phyloP scores from a whole-genome alignment of 768 basidiomycete species.

The Xerocomus brunneocitrinus region DNA sequence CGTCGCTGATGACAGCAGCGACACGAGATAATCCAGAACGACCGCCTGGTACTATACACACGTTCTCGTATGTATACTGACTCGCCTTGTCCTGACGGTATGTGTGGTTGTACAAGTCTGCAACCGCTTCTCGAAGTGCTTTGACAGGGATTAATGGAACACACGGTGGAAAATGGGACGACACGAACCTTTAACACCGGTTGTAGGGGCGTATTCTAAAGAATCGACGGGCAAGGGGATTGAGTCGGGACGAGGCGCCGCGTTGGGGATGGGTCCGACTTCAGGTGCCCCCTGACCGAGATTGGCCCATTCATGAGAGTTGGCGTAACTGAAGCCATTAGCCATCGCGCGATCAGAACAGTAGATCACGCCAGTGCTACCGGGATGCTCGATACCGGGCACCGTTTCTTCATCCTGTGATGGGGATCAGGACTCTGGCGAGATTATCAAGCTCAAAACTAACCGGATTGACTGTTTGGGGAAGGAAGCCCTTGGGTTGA shows the following conservation, averaged over 20 bases:
- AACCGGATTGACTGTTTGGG: slow-evolving; percentile 70
- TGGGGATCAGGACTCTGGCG: not conserved
- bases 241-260: slow-evolving; percentile 57
- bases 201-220: slow-evolving; percentile 89
- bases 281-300: slow-evolving; percentile 92
- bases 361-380: slow-evolving; percentile 66
- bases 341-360: slow-evolving; percentile 94
- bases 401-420: slow-evolving; percentile 81
- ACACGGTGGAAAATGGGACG: not conserved
- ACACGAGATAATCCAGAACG: slow-evolving; percentile 86
- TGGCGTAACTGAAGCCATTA: slow-evolving; percentile 82
- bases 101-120: slow-evolving; percentile 81
- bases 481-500: slow-evolving; percentile 57
- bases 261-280: slow-evolving; percentile 78
- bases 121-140: slow-evolving; percentile 87
- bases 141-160: slow-evolving; percentile 6
- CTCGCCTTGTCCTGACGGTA: slow-evolving; percentile 79
- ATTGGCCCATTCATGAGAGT: slow-evolving; percentile 80
- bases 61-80: slow-evolving; percentile 89
- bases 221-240: slow-evolving; percentile 68
- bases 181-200: slow-evolving; percentile 72
- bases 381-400: slow-evolving; percentile 80
- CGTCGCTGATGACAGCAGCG: slow-evolving; percentile 88
- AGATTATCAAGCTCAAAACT: slow-evolving; percentile 14
- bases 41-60: slow-evolving; percentile 93